Conservation (phyloP, 306 rosid species). For the Sesbania bispinosa region DNA sequence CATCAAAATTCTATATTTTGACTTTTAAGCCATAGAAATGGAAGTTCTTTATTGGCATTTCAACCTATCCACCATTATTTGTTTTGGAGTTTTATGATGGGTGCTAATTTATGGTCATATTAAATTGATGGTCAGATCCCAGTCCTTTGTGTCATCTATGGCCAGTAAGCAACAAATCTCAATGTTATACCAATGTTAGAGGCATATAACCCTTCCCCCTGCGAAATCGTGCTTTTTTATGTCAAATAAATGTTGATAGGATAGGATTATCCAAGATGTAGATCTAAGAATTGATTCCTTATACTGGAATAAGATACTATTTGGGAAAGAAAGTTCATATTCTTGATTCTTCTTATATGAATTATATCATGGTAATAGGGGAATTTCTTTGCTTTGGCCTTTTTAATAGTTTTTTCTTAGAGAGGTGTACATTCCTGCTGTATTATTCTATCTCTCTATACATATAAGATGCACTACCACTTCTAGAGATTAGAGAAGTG, state of each 20-base stretch:
- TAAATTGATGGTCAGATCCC: neutral
- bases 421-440: neutral
- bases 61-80: neutral
- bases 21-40: constrained; percentile 1
- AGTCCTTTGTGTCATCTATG: neutral
- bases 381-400: neutral
- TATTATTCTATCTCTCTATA: neutral
- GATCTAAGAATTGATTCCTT: neutral
- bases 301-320: neutral
- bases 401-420: neutral
- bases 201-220: too few relatives aligned
- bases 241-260: neutral
- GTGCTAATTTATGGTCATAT: constrained; percentile 4
- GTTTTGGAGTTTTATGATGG: neutral
- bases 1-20: constrained; percentile 12
- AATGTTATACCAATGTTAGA: constrained; percentile 8
- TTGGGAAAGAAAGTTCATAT: neutral
- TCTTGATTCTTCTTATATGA: neutral
- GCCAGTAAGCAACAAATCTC: neutral
- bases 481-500: too few relatives aligned
- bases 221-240: constrained; percentile 4
- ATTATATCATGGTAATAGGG: neutral
- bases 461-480: neutral
- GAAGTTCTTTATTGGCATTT: neutral
- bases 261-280: neutral